Evolutionary conservation across 2,329 filamentous ascomycete species (phyloP), one percentile per base, ranked within the genome.

Genomic region (Colletotrichum limetticola): DNA sequence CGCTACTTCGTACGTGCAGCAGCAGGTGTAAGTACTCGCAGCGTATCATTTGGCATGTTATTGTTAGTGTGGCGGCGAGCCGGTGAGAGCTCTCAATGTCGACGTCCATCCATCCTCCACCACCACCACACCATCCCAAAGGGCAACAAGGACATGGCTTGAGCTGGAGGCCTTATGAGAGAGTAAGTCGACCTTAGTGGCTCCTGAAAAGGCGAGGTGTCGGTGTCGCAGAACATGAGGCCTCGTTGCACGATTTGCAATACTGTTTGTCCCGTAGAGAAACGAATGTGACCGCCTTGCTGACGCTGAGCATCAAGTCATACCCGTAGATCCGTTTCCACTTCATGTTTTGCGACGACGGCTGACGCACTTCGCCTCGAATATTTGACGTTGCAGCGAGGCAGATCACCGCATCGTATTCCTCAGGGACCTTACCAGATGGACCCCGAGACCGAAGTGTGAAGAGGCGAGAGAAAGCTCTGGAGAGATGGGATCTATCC

Each of bases 171-270:
- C 28, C 61, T 30, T 57, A 30, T n/a, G 14, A n/a, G 16, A 49
- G 52, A 46, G 52, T 46, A 64, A 68, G 37, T 26, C 35, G 59
- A 26, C 24, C 49, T 46, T 22, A n/a, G 8, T n/a, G 49, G 30
- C 28, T 19, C 19, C 32, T 9, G 30, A n/a, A 24, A 24, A 28
- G 32, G 35, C 11, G 53, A 71, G 22, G 57, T 19, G 52, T 58
- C 58, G 60, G 58, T 19, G 52, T 58, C 58, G 60, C 46, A 57
- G 65, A 37, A 49, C 24, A 35, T 42, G 30, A 19, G 52, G 68
- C 19, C 57, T 52, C 55, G 64, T 35, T 62, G 55, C 64, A 68
- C 53, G 59, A 63, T 72, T 68, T 68, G 65, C 59, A 59, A 52
- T 69, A 52, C 59, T 59, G 58, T 64, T 58, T 64, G 65, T 52